phyloP scores from a whole-genome alignment of 495 filamentous ascomycete genomes.

The Talaromyces wortmannii region DNA sequence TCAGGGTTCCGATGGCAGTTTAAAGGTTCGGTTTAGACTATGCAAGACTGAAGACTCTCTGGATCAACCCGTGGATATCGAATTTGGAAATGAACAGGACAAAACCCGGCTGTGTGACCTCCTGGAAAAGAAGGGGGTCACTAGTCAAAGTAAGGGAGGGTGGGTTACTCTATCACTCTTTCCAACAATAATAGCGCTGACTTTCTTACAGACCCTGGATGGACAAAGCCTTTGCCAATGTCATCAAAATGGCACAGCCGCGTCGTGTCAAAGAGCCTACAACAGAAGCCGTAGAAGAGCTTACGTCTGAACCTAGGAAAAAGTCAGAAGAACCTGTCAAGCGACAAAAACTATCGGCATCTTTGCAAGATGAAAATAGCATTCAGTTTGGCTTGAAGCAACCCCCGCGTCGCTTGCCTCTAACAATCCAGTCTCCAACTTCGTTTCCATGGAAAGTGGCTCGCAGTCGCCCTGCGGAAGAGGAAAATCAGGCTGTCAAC shows the following conservation, averaged over 20 bases:
- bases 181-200: conserved; percentile 5
- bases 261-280: conserved; percentile 6
- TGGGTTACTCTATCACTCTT: conserved; percentile 7
- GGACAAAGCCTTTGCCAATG: conserved; percentile 26
- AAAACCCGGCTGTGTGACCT: conserved; percentile 13
- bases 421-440: background rate
- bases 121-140: conserved; percentile 7
- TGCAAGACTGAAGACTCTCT: conserved; percentile 11
- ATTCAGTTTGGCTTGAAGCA: conserved; percentile 1
- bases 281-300: conserved; percentile 1
- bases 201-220: conserved; percentile 21
- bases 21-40: conserved; percentile 27
- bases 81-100: conserved; percentile 17
- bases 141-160: conserved; percentile 11
- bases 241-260: conserved; percentile 1
- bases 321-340: conserved; percentile 8
- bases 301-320: background rate
- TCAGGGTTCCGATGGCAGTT: conserved; percentile 16
- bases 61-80: conserved; percentile 24
- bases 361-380: conserved; percentile 17
- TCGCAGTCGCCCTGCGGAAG: no score
- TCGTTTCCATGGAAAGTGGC: no score
- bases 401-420: conserved; percentile 1
- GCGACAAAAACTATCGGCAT: conserved; percentile 24
- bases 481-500: conserved; percentile 8